Base-by-base conservation (phyloP, 2,329 filamentous ascomycete genomes). In the Neopestalotiopsis sp. region DNA sequence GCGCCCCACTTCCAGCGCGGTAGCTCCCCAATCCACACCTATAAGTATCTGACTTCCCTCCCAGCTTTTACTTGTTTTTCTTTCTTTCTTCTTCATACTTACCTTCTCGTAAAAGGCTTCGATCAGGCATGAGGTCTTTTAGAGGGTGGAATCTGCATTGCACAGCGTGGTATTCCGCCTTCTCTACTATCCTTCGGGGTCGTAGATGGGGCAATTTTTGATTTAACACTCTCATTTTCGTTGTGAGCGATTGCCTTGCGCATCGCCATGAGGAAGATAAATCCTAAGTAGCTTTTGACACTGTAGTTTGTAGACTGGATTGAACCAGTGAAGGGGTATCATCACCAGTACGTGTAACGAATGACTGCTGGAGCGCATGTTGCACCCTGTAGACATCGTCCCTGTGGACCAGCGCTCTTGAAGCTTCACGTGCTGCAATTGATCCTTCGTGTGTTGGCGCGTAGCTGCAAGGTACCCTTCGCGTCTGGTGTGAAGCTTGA, bases 171-270 rank as follows among this genome's bases (percentile, higher is more conserved):
- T 77, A 81, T 82, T 79, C 76, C 78, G 77, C 79, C 75, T 73
- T 74, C 79, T 83, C 80, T 77, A 83, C 83, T 84, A 82, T 80
- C 81, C 81, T 84, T 83, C 79, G 78, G 80, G 81, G 80, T 81
- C 83, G 81, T 84, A 78, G 81, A 79, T 77, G 80, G 81, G 76
- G 79, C 56, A 83, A 83, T 83, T 83, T 82, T 83, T 83, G 82
- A 79, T 83, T 75, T 78, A 24, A 63, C 24, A 10, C 14, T 65
- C 34, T 34, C 32, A 20, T 67, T 70, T 70, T 70, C 68, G 30
- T 70, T 66, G 12, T 70, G 66, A 14, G n/a, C 30, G 53, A 61
- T 65, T 59, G 66, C 66, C 57, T 70, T 20, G 53, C 28, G 66
- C 68, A 66, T 67, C 65, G 61, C 42, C 66, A 67, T 67, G 68